Evolutionary conservation across 2,329 filamentous ascomycete species (phyloP), one percentile per base, ranked within the genome.

Genomic region (Chaetomium globosum): DNA sequence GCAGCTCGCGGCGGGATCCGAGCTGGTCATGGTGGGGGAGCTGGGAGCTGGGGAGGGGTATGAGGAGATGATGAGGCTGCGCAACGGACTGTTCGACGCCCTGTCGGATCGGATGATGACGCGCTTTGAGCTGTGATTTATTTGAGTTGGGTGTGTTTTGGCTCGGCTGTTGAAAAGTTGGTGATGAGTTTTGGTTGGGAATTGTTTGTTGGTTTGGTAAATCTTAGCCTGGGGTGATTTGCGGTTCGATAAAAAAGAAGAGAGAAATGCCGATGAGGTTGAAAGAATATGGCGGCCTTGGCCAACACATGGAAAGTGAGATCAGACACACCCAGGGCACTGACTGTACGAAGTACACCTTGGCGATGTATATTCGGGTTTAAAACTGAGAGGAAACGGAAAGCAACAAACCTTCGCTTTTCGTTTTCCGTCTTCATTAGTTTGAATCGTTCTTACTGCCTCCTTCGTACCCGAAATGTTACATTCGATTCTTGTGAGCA

Each of bases 1-100:
- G 46, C 61, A 63, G 61, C 61, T 63, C 6, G 54, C 54, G 12
- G 54, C 46, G 21, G 61, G 61, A 2, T 30, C 46, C 1, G 61
- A 63, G 9, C 46, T 43, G 10, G 61, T 63, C 7, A 53, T 53
- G 13, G 54, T 63, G 7, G 61, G 46, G 16, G 1, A 28, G 19
- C 1, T 57, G 6, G 33, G 33, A 19, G 36, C 46, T 2, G 53
- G 19, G 13, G 43, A 46, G 8, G 10, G n/a, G 28, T 62, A 39
- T 12, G 9, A 13, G 53, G 39, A 56, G 9, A 28, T 62, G 52
- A 23, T 51, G 39, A 26, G 31, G 21, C 4, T 16, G 16, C 28
- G 43, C 1, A 4, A 26, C 6, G 21, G 51, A 2, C 4, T 16
- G 4, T 62, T 62, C 30, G 60, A 62, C 19, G 28, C 10, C 1